These are phyloP conservation scores for Bruguiera parviflora DNA, from an alignment of 345 rosid species.

Conservation along the genomic window DNA sequence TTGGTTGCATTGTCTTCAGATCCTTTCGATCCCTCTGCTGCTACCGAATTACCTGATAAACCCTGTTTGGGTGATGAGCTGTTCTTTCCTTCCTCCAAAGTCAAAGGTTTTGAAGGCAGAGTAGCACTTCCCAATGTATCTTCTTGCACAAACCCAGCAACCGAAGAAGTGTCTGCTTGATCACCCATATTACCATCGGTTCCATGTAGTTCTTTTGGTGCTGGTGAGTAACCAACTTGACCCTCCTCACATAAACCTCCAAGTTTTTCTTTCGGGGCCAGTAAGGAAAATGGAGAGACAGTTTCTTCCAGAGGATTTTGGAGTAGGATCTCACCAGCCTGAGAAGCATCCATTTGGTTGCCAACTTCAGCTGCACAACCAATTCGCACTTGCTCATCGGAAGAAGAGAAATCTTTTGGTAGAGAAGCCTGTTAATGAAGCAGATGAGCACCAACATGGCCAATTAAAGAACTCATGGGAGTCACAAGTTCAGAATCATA, in stretches of 20 bases:
- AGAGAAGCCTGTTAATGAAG: constrained; percentile 10
- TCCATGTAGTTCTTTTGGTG: background rate
- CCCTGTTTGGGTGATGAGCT: background rate
- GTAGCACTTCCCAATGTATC: constrained; percentile 12
- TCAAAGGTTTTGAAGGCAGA: constrained; percentile 16
- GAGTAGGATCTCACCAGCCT: background rate
- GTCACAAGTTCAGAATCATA: background rate
- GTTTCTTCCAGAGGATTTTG: constrained; percentile 9
- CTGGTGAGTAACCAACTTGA: background rate
- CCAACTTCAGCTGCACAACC: constrained; percentile 1
- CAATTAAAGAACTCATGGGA: background rate
- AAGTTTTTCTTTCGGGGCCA: constrained; percentile 8
- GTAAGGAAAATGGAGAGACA: constrained; percentile 15
- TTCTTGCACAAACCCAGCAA: constrained; percentile 21
- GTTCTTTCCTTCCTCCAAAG: constrained; percentile 15
- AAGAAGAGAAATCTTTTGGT: constrained; percentile 3
- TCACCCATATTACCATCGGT: constrained; percentile 7
- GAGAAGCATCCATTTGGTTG: constrained; percentile 16
- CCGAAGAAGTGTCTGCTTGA: constrained; percentile 11
- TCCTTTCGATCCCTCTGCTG: constrained; percentile 5
- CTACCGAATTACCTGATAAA: constrained; percentile 2
- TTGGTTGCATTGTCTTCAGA: background rate
- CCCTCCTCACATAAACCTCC: constrained; percentile 9
- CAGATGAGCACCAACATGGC: background rate
- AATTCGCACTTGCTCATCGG: constrained; percentile 4